Evolutionary conservation across 345 rosid species (phyloP).

Genomic region (Camelina sativa): DNA sequence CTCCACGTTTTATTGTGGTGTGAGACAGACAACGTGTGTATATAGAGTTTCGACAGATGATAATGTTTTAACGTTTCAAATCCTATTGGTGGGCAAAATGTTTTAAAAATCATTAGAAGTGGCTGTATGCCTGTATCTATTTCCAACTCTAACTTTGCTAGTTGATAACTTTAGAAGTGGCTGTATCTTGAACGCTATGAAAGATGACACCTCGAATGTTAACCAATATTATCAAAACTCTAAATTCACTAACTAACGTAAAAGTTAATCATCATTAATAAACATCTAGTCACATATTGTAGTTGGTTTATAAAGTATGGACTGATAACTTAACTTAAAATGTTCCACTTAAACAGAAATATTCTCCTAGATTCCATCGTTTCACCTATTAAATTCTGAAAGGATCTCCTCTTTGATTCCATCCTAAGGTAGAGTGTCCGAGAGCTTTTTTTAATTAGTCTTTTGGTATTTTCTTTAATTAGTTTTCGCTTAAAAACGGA

Average conservation of each 20-base stretch:
- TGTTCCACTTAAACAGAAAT: neutral
- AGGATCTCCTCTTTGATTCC: no score
- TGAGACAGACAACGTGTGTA: neutral
- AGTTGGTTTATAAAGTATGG: neutral
- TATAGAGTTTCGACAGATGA: neutral
- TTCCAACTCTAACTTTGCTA: neutral
- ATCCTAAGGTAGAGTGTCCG: no score
- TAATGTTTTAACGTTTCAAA: neutral
- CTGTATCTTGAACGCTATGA: neutral
- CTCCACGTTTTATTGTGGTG: neutral
- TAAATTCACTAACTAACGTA: neutral
- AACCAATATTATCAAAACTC: neutral
- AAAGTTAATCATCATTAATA: neutral
- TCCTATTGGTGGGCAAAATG: neutral
- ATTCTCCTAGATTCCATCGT: neutral
- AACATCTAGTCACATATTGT: neutral
- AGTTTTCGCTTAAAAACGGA: neutral
- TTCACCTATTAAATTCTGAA: neutral
- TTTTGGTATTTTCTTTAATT: no score
- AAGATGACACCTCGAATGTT: neutral
- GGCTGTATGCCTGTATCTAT: neutral
- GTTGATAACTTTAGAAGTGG: neutral
- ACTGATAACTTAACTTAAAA: neutral
- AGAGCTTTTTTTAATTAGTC: no score
- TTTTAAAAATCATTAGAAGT: neutral